Evolutionary conservation across 148 eudicot genomes (phyloP), one percentile per base, ranked within the genome.

Genomic region (Tetragonia tetragonoides): DNA sequence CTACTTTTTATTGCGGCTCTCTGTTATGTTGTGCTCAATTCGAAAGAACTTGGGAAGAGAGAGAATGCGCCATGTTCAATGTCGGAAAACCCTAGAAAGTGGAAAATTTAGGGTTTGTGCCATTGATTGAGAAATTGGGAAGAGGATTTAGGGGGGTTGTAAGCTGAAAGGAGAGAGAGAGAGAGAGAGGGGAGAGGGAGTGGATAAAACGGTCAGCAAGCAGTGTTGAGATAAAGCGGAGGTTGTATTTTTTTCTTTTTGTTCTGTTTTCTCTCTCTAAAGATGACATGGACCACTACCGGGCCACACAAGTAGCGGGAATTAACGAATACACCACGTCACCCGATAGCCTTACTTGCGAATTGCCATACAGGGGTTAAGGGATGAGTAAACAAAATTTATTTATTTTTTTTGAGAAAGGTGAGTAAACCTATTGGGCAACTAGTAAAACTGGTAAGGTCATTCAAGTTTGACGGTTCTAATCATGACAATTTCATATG

Each of bases 201-300:
- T 67, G 77, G 82, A 79, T 79, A 79, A 79, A 78, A 51, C 62
- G 64, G 76, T n/a, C 69, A 18, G 12, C 71, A 47, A 47, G 9
- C 2, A 18, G 21, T 12, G 4, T 23, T 28, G 34, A 62, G 76
- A 71, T 71, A 78, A 78, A 79, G 67, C 56, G 66, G 79, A 53
- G 66, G 16, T 11, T 65, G n/a, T 73, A 3, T 28, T 54, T n/a
- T 23, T n/a, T 38, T 79, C n/a, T 65, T 8, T n/a, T 38, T 79
- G 37, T 65, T 8, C n/a, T 46, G 12, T 39, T 42, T 41, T 47
- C 12, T 42, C 24, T 42, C 18, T 42, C 20, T 49, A 17, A 11
- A 23, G 42, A 44, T 68, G 80, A 66, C 72, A 51, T 74, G 78
- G 78, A 42, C 20, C 75, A 21, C n/a, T 21, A 41, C 38, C 59